phyloP scores from a whole-genome alignment of 1,139 yeast species.

The Protomyces macrosporus region DNA sequence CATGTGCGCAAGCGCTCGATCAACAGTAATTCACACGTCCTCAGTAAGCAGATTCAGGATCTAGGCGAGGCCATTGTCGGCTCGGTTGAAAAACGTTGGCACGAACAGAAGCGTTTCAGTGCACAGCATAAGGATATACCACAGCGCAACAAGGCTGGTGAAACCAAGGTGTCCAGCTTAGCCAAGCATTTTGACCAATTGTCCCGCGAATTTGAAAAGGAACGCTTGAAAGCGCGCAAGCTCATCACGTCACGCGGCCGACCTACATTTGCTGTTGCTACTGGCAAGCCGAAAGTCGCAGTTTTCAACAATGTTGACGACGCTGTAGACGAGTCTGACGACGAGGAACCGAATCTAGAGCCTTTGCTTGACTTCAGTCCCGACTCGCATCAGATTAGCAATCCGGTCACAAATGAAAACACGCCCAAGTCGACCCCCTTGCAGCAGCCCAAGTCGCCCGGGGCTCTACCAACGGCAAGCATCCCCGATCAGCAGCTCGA shows the following conservation, averaged over 20 bases:
- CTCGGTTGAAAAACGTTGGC: constrained; percentile 22
- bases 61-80: constrained; percentile 18
- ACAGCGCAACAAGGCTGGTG: constrained; percentile 30
- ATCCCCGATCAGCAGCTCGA: constrained; percentile 11
- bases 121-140: constrained; percentile 36
- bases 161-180: constrained; percentile 40
- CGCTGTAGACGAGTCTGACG: constrained; percentile 55
- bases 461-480: background rate
- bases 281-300: constrained; percentile 83
- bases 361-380: constrained; percentile 11
- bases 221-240: constrained; percentile 72
- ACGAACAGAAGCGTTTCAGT: constrained; percentile 30
- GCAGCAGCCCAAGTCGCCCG: background rate
- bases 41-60: constrained; percentile 23
- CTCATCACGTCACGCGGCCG: constrained; percentile 58
- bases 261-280: constrained; percentile 68
- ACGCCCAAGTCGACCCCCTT: background rate
- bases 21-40: constrained; percentile 6
- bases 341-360: constrained; percentile 33
- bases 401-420: constrained; percentile 12
- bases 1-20: constrained; percentile 17
- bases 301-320: constrained; percentile 84
- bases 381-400: constrained; percentile 11
- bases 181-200: constrained; percentile 67
- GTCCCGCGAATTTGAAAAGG: constrained; percentile 79